These are phyloP conservation scores for Oropetium thomaeum DNA, from an alignment of 176 grass and related monocot genomes.

Conservation along the genomic window DNA sequence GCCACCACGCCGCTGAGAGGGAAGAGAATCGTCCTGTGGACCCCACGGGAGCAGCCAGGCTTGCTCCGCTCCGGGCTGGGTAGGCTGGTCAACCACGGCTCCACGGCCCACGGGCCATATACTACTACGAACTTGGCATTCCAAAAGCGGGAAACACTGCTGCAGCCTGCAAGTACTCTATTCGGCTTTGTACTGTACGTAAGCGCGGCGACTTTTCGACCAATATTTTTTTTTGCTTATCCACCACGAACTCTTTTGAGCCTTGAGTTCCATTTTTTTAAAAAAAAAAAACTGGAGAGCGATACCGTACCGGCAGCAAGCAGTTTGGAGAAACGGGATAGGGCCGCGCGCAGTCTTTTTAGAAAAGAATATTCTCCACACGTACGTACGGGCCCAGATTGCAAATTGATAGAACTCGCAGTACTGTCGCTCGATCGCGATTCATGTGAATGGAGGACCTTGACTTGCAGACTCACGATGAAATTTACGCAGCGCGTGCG, in stretches of 20 bases:
- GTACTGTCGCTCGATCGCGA: neutral
- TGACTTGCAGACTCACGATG: constrained; percentile 30
- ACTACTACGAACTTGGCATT: neutral
- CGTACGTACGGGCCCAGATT: too few relatives aligned
- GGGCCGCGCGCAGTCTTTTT: constrained; percentile 10
- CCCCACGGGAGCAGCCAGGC: neutral
- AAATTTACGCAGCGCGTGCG: constrained; percentile 21
- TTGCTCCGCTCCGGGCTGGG: neutral
- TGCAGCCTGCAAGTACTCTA: neutral
- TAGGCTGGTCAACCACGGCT: constrained; percentile 40
- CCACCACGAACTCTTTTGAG: neutral
- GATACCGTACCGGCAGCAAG: neutral
- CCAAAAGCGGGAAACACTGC: neutral
- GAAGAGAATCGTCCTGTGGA: neutral
- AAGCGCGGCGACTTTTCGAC: constrained; percentile 21
- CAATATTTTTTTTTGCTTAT: constrained; percentile 10
- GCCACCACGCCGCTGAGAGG: constrained; percentile 8
- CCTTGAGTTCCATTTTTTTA: neutral
- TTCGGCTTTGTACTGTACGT: too few relatives aligned
- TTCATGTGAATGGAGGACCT: constrained; percentile 38
- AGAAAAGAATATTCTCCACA: neutral
- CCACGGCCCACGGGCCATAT: constrained; percentile 39
- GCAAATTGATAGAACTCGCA: too few relatives aligned
- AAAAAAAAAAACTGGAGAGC: neutral
- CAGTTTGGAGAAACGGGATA: constrained; percentile 6